phyloP scores from a whole-genome alignment of 352 stramenopile species.

The Elongisporangium undulatum region DNA sequence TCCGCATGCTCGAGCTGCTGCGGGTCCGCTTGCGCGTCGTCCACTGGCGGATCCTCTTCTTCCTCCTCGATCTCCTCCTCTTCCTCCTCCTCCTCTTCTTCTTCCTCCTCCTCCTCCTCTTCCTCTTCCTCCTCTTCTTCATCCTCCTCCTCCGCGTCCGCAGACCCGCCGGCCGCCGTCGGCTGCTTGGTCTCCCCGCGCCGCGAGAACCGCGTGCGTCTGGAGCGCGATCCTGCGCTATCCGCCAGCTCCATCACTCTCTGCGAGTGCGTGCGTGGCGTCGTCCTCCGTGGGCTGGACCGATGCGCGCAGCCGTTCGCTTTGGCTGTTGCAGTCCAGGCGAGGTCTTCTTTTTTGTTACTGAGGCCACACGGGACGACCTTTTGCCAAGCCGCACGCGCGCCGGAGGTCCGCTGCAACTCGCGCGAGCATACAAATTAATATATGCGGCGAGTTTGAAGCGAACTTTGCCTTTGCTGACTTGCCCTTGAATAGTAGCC shows the following conservation, averaged over 20 bases:
- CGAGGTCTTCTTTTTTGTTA: background rate
- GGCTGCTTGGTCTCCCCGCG: slow-evolving; percentile 5
- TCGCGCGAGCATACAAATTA: background rate
- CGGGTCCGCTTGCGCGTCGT: background rate
- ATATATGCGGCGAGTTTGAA: background rate
- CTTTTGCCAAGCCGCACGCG: slow-evolving; percentile 2
- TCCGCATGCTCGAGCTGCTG: slow-evolving; percentile 9
- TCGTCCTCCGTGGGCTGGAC: background rate
- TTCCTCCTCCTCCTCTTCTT: slow-evolving; percentile 20
- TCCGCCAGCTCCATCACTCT: slow-evolving; percentile 3
- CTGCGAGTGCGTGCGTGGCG: background rate
- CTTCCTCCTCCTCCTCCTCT: slow-evolving; percentile 52
- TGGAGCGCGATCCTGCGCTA: background rate
- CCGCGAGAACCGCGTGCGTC: slow-evolving; percentile 29
- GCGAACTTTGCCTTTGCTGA: background rate
- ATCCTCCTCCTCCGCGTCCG: slow-evolving; percentile 29
- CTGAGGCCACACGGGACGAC: background rate
- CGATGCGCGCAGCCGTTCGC: background rate
- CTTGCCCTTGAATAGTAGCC: background rate
- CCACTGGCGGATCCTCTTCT: slow-evolving; percentile 7
- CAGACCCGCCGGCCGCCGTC: slow-evolving; percentile 5
- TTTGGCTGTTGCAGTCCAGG: background rate
- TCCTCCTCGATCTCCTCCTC: slow-evolving; percentile 44
- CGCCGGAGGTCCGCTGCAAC: background rate
- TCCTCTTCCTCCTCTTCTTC: slow-evolving; percentile 54